Base-by-base conservation (phyloP, 2,329 filamentous ascomycete species). In the Neodidymelliopsis sp. region DNA sequence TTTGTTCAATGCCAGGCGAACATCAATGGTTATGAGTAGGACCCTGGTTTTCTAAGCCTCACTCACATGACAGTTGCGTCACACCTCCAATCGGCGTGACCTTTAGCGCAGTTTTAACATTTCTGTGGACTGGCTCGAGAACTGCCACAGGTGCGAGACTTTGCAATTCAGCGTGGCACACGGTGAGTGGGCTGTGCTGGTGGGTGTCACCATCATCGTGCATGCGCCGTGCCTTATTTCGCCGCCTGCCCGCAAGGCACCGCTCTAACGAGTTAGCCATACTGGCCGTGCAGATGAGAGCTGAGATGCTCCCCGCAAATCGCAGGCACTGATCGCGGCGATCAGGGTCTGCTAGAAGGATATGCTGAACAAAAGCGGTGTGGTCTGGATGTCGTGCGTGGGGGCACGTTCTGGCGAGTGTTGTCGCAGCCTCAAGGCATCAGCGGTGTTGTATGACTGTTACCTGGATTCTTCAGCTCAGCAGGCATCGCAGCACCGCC, bases 51-150 rank as follows among this genome's bases (percentile, higher is more conserved):
- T 40, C 47, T 38, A 45, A 45, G 36, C 30, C 35, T 31, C 47
- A 35, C 49, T 52, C 49, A 47, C 49, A 52, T 52, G 41, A 52
- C 41, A 36, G 27, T 42, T 46, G 41, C 49, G 49, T 52, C 49
- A 52, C 37, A 27, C 42, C 49, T 46, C 49, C 49, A 46, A 52
- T 52, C 49, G 37, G 49, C 28, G 38, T 52, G 49, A 52, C 49
- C 49, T 27, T 15, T 52, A 47, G 49, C 42, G 42, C 24, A 16
- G 16, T 30, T 15, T 47, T 22, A 13, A 46, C 20, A n/a, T 28
- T 52, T 46, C 36, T 47, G 49, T 52, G 49, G 49, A 30, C 37
- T 37, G 31, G 36, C 29, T 45, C 40, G 40, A 45, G 40, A 45
- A 34, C 35, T 22, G 28, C 42, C 9, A 28, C 42, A 47, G 37